These are phyloP conservation scores for Penicillium rolfsii DNA, from an alignment of 2,329 filamentous ascomycete species.

Conservation along the genomic window DNA sequence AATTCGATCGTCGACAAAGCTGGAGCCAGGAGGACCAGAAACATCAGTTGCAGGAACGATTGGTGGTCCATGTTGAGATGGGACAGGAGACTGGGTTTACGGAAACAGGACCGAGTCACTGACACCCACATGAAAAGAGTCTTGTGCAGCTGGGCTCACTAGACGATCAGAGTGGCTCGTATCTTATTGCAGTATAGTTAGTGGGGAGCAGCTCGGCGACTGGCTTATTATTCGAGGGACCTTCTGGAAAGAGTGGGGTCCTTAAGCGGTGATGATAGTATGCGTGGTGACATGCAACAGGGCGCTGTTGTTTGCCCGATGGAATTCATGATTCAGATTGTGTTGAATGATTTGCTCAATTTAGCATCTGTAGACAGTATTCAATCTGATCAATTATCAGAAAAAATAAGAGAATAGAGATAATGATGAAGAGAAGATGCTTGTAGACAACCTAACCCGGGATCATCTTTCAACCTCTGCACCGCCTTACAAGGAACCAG, in stretches of 20 bases:
- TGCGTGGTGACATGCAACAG: background rate
- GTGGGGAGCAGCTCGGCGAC: background rate
- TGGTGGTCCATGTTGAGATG: conserved; percentile 36
- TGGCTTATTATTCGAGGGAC: background rate
- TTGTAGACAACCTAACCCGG: conserved; percentile 10
- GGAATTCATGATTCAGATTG: background rate
- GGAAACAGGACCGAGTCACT: conserved; percentile 48
- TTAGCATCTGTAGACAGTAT: background rate
- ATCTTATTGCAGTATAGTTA: background rate
- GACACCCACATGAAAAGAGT: background rate
- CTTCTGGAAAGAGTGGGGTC: conserved; percentile 2
- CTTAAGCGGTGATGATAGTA: background rate
- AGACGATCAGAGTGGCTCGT: background rate
- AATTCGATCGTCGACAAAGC: conserved; percentile 36
- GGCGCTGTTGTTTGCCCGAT: background rate
- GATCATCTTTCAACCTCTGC: conserved; percentile 24
- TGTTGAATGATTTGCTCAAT: background rate
- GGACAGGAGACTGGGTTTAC: conserved; percentile 62
- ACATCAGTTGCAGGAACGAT: conserved; percentile 54
- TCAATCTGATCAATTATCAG: background rate
- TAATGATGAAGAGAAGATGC: background rate
- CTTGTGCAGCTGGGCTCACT: background rate
- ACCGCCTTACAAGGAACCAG: conserved; percentile 27
- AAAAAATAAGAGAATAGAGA: background rate
- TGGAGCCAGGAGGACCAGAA: conserved; percentile 59